Evolutionary conservation across 352 stramenopile species (phyloP), one percentile per base, ranked within the genome.

Genomic region (Thraustotheca clavata): DNA sequence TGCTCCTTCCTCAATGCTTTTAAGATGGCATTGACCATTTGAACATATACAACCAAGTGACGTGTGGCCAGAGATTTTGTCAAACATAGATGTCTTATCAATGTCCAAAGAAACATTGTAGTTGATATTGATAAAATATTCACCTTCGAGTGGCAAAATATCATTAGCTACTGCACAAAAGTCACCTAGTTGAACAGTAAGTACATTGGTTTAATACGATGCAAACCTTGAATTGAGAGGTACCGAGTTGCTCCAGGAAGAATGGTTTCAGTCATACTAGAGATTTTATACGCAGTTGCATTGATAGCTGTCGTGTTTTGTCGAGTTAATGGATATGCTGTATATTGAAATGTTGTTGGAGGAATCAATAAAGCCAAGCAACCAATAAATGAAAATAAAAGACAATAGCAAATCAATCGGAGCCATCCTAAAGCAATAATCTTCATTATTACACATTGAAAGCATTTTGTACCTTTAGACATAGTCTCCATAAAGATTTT

Each of bases 401-500:
- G 54, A 26, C 54, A 62, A 40, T 62, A 62, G 54, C 54, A 62
- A 24, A 62, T 40, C 4, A 62, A 16, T 31, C 50, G 54, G 27
- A 62, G 38, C 54, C 54, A 62, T 1, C 54, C 54, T 62, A 11
- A 47, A 22, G n/a, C 14, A 50, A 12, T 35, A 6, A 62, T 47
- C 24, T 60, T 34, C 35, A 16, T 5, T 5, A 16, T 22, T n/a
- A 57, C 20, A 55, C 8, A 61, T 12, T 0, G 20, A 11, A 11
- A 11, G 49, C 20, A 27, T 18, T 20, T n/a, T 38, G 0, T 14
- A 62, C 54, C 31, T 48, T 62, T 62, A 40, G 18, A 46, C 54
- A 62, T 62, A 24, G 54, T 62, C 33, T 62, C 54, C 33, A 62
- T 46, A 33, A 62, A 62, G 20, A 62, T 62, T 27, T 62, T 62